Evolutionary conservation across 2,329 filamentous ascomycete species (phyloP).

Genomic region (Alternaria ethzedia): DNA sequence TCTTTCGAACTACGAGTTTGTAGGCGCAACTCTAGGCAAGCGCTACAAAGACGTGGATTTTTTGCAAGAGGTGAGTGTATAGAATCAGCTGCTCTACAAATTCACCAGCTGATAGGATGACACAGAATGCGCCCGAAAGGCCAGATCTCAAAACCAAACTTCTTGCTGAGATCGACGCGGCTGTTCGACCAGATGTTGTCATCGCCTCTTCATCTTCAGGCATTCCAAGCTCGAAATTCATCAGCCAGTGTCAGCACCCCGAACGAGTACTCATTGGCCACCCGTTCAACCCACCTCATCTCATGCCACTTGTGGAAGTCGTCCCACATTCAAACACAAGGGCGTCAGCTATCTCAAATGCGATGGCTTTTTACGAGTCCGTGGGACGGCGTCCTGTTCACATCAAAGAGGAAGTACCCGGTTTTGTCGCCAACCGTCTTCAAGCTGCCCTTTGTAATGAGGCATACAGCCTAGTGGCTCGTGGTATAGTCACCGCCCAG

Average conservation of each 20-base stretch:
- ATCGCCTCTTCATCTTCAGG: constrained; percentile 53
- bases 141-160: constrained; percentile 50
- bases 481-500: background rate
- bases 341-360: constrained; percentile 21
- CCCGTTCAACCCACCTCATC: constrained; percentile 58
- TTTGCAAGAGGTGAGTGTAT: background rate
- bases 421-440: constrained; percentile 56
- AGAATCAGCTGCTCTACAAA: background rate
- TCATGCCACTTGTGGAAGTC: constrained; percentile 57
- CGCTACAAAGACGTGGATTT: constrained; percentile 3
- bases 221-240: constrained; percentile 39
- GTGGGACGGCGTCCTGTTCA: constrained; percentile 49
- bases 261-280: constrained; percentile 49
- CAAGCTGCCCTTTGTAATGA: constrained; percentile 36
- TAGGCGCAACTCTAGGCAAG: background rate
- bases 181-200: constrained; percentile 40
- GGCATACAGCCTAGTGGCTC: background rate
- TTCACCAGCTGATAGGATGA: background rate
- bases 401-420: constrained; percentile 47
- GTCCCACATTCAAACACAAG: constrained; percentile 36
- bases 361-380: constrained; percentile 49
- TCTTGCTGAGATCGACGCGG: constrained; percentile 43
- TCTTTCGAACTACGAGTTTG: background rate
- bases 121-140: constrained; percentile 50
- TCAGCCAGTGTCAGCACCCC: constrained; percentile 36